Percentiles rank a stretch among this genome's conserved stretches.
phyloP scores from a whole-genome alignment of 495 filamentous ascomycete genomes.

The Emericellopsis terricola region DNA sequence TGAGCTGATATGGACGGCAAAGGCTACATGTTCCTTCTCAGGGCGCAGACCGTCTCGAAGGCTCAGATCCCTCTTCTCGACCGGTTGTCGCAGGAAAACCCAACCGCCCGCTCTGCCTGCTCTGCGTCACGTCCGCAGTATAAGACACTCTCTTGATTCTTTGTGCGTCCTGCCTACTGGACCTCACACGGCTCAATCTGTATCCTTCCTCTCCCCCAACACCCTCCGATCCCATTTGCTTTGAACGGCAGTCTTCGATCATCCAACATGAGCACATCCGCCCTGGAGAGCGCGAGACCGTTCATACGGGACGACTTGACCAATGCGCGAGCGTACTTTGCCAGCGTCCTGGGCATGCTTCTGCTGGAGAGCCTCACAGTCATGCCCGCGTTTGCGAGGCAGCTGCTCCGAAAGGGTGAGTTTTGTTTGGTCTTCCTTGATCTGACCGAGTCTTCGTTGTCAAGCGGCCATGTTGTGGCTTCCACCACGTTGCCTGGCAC shows the following conservation, averaged over 20 bases:
- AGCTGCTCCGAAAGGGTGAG: conserved; percentile 4
- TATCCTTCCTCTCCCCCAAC: not conserved
- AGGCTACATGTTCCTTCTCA: too few species aligned
- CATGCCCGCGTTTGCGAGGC: conserved; percentile 2
- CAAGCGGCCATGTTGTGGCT: too few species aligned
- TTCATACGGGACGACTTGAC: conserved; percentile 7
- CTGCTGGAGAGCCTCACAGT: conserved; percentile 6
- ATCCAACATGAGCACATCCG: not conserved
- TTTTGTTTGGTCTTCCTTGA: not conserved
- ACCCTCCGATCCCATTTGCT: not conserved
- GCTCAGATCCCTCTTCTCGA: too few species aligned
- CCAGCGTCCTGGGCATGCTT: conserved; percentile 6
- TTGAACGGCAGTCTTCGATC: not conserved
- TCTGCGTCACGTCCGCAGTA: not conserved
- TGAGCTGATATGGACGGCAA: too few species aligned
- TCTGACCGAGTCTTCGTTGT: not conserved
- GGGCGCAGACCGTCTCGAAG: too few species aligned
- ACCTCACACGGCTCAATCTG: not conserved
- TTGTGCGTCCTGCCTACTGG: not conserved
- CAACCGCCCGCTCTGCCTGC: too few species aligned
- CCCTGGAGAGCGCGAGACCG: not conserved
- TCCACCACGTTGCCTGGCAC: not conserved
- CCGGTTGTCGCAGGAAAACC: too few species aligned
- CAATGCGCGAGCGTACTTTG: conserved; percentile 5
- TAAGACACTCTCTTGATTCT: not conserved